phyloP scores from a whole-genome alignment of 352 stramenopile genomes.

The Phytopythium delawarense region DNA sequence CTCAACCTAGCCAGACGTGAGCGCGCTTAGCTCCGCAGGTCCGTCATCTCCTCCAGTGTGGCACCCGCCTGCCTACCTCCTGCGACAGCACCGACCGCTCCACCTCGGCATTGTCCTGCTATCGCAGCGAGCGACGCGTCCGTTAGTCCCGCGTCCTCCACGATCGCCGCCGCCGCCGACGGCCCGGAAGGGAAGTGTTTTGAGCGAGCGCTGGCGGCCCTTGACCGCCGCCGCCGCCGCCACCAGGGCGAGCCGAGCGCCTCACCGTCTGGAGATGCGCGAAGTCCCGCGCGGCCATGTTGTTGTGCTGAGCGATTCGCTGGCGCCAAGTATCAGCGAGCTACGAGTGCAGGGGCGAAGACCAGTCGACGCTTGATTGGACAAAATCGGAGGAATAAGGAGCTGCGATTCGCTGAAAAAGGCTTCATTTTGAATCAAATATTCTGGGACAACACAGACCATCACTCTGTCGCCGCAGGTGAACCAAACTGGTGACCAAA shows the following conservation, averaged over 20 bases:
- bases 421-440: too few relatives aligned
- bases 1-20: conserved; percentile 43
- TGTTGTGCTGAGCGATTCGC: conserved; percentile 1
- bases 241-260: background rate
- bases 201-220: background rate
- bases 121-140: background rate
- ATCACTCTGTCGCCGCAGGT: background rate
- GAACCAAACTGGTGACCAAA: background rate
- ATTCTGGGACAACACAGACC: background rate
- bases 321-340: background rate
- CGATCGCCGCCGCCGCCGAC: background rate
- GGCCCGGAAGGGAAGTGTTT: background rate
- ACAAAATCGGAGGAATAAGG: background rate
- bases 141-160: background rate
- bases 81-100: conserved; percentile 78
- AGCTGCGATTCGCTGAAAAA: background rate
- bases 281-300: conserved; percentile 62
- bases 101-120: conserved; percentile 81
- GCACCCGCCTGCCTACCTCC: conserved; percentile 28
- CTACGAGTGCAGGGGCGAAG: background rate
- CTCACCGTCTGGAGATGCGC: conserved; percentile 68
- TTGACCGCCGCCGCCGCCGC: background rate
- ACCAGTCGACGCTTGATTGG: background rate
- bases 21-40: background rate
- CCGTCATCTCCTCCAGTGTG: too few relatives aligned